Base-by-base conservation (phyloP, 2,329 filamentous ascomycete genomes). In the Exophiala bonariae region DNA sequence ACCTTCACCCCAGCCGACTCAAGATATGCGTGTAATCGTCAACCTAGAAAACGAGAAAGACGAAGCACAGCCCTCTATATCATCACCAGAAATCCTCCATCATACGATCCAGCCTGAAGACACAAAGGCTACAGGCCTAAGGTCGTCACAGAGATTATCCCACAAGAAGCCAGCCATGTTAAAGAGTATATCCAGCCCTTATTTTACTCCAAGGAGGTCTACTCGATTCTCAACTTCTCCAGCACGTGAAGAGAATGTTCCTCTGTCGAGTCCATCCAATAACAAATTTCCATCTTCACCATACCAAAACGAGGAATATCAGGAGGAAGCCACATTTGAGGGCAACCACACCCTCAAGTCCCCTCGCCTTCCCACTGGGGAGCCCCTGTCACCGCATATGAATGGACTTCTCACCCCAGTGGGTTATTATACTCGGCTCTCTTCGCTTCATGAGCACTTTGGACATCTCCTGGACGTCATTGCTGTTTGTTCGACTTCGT, bases 361-460 rank as follows among this genome's bases (percentile, higher is more conserved):
- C 6, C n/a, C 26, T 26, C 19, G 17, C 16, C 13, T 31, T 14
- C 14, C 9, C 10, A 7, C n/a, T 20, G 16, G 4, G 13, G 35
- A 37, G 14, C 16, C 28, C 22, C 9, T 30, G 5, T 30, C 18
- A 11, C 20, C 22, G 20, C 13, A n/a, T 26, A 23, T 28, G 6
- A 36, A 20, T 9, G 70, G 71, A 4, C 52, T 69, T 11, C 69
- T 66, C 23, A 74, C 67, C 45, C 63, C 66, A 33, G 50, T 68
- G 18, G 68, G 69, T 7, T 74, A 75, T 50, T 75, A 70, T 46
- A 59, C 65, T 34, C 64, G 67, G 18, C 66, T 76, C 9, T 63
- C 68, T 14, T 66, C 65, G 6, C 65, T 76, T n/a, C 50, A 62
- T 36, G 66, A 70, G 42, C 66, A 72, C 48, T 73, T 68, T 49